Evolutionary conservation across 2,329 filamentous ascomycete species (phyloP), one percentile per base, ranked within the genome.

Genomic region (Atkinsonella hypoxylon): DNA sequence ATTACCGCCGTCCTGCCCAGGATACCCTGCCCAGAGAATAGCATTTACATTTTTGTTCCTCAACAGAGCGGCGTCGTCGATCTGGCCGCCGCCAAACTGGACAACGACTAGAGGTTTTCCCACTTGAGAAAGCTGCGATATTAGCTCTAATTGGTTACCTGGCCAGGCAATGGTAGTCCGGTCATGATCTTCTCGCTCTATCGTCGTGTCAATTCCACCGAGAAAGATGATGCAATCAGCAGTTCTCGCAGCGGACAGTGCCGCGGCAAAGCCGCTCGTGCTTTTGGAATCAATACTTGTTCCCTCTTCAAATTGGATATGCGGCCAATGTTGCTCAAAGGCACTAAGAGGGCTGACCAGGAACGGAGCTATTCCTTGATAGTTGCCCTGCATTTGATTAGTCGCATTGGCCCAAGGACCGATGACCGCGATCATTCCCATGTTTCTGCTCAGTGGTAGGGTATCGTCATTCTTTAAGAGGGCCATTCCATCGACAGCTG

Each of bases 21-120:
- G 79, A 51, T 79, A 82, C 0, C 78, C 76, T 0, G 67, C 75
- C 79, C 79, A 82, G 0, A 82, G 56, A 0, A 82, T 59, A 0
- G 75, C 70, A 30, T 67, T 70, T 51, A 82, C 69, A 50, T 73
- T 73, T 1, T 63, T 55, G 49, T 77, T 73, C 4, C 61, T 62
- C 6, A 74, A 59, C 3, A 82, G 58, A 3, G 75, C 68, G 0
- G 71, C 67, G 51, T 71, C 71, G 57, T 82, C 79, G 18, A 81
- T 54, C 56, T 74, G 70, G 12, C 67, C 68, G n/a, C 76, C 76
- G 54, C 77, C 76, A 55, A 79, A 67, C 51, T 78, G 71, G 1
- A 77, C 62, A 1, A 81, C 67, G 1, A 79, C 59, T 26, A 76
- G 65, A 0, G 75, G 75, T 58, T 79, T 81, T 0, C 59, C 62